A percentile compares a stretch with the other conserved stretches of the same genome.
Conservation (phyloP, 2,329 filamentous ascomycete genomes). For the Penicillium sp. region DNA sequence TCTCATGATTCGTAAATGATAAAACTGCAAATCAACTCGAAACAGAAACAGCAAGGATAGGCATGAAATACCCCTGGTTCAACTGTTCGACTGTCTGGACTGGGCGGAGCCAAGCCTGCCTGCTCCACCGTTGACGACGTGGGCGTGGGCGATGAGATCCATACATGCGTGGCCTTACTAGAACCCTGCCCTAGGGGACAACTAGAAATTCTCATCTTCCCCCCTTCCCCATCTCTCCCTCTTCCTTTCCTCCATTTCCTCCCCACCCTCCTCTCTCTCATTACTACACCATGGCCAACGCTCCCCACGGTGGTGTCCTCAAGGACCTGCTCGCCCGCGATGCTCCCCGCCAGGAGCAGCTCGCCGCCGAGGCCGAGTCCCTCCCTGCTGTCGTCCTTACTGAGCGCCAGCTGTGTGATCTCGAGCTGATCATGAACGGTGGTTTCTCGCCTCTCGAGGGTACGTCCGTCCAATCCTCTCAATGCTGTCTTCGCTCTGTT, state of each 20-base stretch:
- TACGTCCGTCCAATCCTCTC: conserved; percentile 49
- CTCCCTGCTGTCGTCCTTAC: conserved; percentile 83
- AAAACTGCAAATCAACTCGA: neutral
- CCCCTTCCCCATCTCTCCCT: conserved; percentile 15
- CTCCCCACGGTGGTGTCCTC: conserved; percentile 86
- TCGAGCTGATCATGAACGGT: conserved; percentile 95
- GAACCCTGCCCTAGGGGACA: too few relatives aligned
- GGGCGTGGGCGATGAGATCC: conserved; percentile 12
- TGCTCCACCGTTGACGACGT: conserved; percentile 30
- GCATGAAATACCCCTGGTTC: conserved; percentile 12
- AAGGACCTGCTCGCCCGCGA: conserved; percentile 98
- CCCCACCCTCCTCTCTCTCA: conserved; percentile 12
- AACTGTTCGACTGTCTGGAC: conserved; percentile 13
- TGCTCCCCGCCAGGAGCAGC: conserved; percentile 77
- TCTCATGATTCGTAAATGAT: too few relatives aligned
- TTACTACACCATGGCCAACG: conserved; percentile 51
- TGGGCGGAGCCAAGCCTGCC: conserved; percentile 18
- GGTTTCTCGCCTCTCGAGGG: conserved; percentile 98
- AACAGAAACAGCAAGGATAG: conserved; percentile 9
- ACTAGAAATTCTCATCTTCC: conserved; percentile 13
- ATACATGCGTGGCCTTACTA: conserved; percentile 7
- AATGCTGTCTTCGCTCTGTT: neutral
- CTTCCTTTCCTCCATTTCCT: conserved; percentile 1
- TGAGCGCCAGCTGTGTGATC: conserved; percentile 95
- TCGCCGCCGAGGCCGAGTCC: conserved; percentile 80